Evolutionary conservation across 1,284 basidiomycete species (phyloP).

Genomic region (Leccinum pachyderme): DNA sequence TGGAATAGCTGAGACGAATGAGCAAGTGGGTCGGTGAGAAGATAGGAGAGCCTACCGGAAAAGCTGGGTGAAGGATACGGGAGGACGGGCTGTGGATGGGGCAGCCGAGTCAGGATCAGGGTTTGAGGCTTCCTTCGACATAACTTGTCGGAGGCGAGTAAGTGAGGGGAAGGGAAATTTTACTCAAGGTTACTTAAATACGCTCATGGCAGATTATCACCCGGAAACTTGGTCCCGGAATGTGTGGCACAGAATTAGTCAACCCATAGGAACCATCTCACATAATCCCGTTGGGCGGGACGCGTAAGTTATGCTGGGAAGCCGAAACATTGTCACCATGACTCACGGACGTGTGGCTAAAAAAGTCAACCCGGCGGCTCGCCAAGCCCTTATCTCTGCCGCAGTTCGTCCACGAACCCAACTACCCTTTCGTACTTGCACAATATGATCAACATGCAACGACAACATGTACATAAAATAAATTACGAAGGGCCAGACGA

Average conservation of each 20-base stretch:
- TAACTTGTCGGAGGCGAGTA: not conserved
- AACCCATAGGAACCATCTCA: not conserved
- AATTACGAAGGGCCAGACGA: no score
- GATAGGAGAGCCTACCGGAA: slow-evolving; percentile 19
- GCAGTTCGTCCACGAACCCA: not conserved
- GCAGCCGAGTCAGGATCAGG: not conserved
- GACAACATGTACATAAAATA: no score
- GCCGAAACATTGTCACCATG: not conserved
- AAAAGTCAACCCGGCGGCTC: not conserved
- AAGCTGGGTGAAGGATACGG: slow-evolving; percentile 17
- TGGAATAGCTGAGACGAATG: slow-evolving; percentile 36
- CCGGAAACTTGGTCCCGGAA: not conserved
- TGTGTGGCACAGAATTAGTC: not conserved
- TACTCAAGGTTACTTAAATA: not conserved
- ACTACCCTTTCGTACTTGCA: no score
- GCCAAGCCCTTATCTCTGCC: not conserved
- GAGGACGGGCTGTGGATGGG: not conserved
- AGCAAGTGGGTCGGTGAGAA: not conserved
- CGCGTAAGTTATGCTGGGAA: no score
- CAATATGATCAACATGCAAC: no score
- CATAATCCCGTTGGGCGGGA: not conserved
- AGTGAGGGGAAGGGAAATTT: not conserved
- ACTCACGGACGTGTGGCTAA: not conserved
- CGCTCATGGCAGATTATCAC: not conserved
- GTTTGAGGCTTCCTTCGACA: not conserved